Percentiles rank a stretch among this genome's conserved stretches.
Evolutionary conservation across 169 alveolate species (phyloP).

Genomic region (Plasmodium cynomolgi): DNA sequence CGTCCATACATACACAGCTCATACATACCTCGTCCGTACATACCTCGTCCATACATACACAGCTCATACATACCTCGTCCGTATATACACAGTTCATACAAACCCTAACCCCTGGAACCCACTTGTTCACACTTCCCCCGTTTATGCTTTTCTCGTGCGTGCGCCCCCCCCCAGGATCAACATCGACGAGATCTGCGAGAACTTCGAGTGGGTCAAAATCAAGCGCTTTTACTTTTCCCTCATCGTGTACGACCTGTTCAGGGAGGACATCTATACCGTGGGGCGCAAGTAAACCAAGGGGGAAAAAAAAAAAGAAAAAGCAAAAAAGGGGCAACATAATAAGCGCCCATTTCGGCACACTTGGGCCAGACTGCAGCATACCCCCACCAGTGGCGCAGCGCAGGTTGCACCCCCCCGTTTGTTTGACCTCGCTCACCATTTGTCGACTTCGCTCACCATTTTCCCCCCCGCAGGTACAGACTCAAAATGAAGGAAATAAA

Average conservation of each 20-base stretch:
- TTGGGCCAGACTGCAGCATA: neutral
- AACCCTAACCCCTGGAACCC: no score
- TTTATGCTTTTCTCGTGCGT: neutral
- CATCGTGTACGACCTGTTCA: constrained; percentile 47
- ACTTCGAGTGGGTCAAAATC: constrained; percentile 64
- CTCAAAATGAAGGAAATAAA: constrained; percentile 37
- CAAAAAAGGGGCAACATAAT: neutral
- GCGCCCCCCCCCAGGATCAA: constrained; percentile 9
- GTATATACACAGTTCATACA: no score
- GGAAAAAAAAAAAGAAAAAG: constrained; percentile 1
- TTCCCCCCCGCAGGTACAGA: constrained; percentile 14
- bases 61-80: no score
- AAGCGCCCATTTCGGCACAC: neutral
- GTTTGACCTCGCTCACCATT: neutral
- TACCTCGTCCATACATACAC: no score
- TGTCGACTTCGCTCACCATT: neutral
- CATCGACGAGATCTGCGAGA: constrained; percentile 47
- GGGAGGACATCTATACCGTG: constrained; percentile 29
- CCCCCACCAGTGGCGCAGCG: neutral
- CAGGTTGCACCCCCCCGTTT: neutral
- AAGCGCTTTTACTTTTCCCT: constrained; percentile 54
- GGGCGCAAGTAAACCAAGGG: constrained; percentile 10
- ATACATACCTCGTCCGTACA: no score
- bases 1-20: no score
- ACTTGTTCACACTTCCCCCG: neutral